Conservation (phyloP, 202 grass and related monocot genomes). For the Eragrostis tef region DNA sequence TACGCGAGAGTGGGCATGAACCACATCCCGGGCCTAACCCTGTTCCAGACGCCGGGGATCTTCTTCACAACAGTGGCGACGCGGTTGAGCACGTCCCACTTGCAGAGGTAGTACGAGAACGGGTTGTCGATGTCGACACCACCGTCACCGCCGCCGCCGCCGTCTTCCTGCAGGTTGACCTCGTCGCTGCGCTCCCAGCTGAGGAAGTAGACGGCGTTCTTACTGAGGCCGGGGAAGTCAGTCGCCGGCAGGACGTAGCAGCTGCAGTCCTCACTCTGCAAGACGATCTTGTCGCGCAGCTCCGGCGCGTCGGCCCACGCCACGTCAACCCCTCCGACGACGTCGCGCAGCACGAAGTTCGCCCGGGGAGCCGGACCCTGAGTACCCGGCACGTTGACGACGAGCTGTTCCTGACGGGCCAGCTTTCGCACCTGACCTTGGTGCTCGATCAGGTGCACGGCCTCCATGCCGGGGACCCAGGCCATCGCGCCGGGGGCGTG, state of each 20-base stretch:
- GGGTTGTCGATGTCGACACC: too few species aligned
- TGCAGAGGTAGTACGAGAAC: background rate
- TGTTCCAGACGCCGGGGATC: background rate
- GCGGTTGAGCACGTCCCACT: background rate
- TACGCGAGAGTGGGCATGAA: background rate
- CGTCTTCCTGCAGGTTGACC: too few species aligned
- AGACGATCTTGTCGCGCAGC: background rate
- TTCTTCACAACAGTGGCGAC: background rate
- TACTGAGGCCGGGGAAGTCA: background rate
- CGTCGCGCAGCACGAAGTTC: background rate
- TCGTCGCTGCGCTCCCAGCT: conserved; percentile 1
- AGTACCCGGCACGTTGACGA: background rate
- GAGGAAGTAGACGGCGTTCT: conserved; percentile 17
- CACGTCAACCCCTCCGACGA: background rate
- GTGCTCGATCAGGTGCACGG: background rate
- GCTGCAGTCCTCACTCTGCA: background rate
- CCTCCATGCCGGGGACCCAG: background rate
- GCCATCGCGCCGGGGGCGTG: background rate
- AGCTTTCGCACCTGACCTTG: background rate
- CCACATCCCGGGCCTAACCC: background rate
- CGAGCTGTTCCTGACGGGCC: background rate
- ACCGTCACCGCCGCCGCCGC: too few species aligned
- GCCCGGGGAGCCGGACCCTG: background rate
- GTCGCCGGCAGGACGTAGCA: conserved; percentile 13
- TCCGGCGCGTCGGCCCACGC: background rate